Evolutionary conservation across 2,329 filamentous ascomycete genomes (phyloP), one percentile per base, ranked within the genome.

Genomic region (Colletotrichum cordylinicola): DNA sequence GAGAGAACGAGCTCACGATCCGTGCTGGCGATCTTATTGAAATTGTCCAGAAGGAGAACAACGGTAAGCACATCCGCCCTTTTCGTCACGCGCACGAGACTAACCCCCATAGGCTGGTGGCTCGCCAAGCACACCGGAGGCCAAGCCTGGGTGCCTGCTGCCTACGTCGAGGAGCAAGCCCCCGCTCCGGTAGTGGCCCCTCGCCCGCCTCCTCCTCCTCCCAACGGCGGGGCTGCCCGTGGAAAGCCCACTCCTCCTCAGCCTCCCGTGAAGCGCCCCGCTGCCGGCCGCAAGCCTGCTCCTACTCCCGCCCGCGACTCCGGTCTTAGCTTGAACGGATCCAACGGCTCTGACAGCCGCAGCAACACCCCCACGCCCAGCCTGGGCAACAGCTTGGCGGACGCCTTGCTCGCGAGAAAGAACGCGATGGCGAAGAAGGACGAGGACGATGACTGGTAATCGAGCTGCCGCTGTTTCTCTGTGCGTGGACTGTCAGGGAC

Each of bases 81-180:
- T 8, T 18, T 5, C n/a, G 24, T 35, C 15, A 55, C n/a, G n/a
- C 12, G 15, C 7, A 29, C 61, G 65, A 56, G 21, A 74, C 85
- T 88, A 83, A 89, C 78, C 70, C 33, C 56, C 35, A 4, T 24
- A 98, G 96, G 97, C 69, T 99, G 97, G 97, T 98, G 96, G 96
- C 89, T 98, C 62, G 97, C 94, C 78, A 96, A 95, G 87, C 94
- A 93, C 77, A 86, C 79, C 8, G 79, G 80, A 6, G 91, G 91
- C n/a, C 95, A 97, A 85, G 97, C 96, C 67, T 99, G 97, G 97
- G 92, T 97, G 4, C 97, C 97, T 0, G 94, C 96, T 24, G 95
- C 96, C 24, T 99, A 99, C 81, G 93, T 99, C 10, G 94, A 98
- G 85, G 96, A 98, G 85, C 91, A 94, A 82, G 90, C 91, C 6